Evolutionary conservation across 768 basidiomycete genomes (phyloP).

Genomic region (Pholiota microspora): DNA sequence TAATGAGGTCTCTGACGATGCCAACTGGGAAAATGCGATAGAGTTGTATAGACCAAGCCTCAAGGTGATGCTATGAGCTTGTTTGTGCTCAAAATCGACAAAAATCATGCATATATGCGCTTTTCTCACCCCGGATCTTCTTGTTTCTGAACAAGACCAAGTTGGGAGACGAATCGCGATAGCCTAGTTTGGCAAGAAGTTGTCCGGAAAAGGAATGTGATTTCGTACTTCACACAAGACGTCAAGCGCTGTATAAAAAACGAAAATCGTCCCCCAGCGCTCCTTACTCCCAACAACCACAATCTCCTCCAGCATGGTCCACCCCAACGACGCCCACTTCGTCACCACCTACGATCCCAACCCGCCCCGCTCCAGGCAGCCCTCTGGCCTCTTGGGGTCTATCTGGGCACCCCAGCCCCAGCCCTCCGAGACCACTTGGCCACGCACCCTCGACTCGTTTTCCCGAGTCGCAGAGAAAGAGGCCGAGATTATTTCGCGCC

Average conservation of each 20-base stretch:
- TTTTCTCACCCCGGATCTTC: neutral
- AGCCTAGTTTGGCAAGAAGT: conserved; percentile 30
- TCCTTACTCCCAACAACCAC: conserved; percentile 46
- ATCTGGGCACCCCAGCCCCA: conserved; percentile 87
- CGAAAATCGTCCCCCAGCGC: conserved; percentile 20
- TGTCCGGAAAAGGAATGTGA: conserved; percentile 34
- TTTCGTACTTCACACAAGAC: conserved; percentile 30
- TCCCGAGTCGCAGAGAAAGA: conserved; percentile 48
- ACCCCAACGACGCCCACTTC: conserved; percentile 32
- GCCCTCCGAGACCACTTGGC: conserved; percentile 66
- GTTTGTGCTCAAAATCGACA: conserved; percentile 9
- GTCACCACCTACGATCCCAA: conserved; percentile 37
- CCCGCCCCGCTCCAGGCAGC: conserved; percentile 40
- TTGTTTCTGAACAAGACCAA: neutral
- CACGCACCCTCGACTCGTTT: conserved; percentile 61
- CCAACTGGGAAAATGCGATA: neutral
- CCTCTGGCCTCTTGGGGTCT: conserved; percentile 46
- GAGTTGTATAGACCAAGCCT: neutral
- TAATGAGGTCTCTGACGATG: neutral
- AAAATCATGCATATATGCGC: conserved; percentile 21
- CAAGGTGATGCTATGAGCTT: neutral
- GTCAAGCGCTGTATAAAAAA: conserved; percentile 34
- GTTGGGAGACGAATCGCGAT: conserved; percentile 1
- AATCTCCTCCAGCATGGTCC: conserved; percentile 30
- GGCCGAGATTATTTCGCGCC: conserved; percentile 20